Base-by-base conservation (phyloP, 2,329 filamentous ascomycete genomes). In the Claviceps digitariae region DNA sequence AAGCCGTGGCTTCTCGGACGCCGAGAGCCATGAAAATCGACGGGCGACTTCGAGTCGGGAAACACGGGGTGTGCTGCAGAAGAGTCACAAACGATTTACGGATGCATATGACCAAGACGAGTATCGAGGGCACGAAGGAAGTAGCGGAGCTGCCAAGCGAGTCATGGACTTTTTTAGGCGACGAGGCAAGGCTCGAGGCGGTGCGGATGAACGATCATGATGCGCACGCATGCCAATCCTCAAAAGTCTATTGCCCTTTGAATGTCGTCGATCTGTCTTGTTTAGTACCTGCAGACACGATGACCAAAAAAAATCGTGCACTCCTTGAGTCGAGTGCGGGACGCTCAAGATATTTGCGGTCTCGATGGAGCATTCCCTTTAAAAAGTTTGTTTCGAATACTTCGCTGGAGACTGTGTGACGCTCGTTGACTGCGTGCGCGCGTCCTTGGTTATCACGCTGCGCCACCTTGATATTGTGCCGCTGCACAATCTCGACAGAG, bases 101-200 rank as follows among this genome's bases (percentile, higher is more conserved):
- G 90, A 96, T 62, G 89, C 87, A 2, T 96, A 95, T 66, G 89
- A 95, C 56, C 85, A 88, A 59, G 78, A 81, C 50, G 78, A 77
- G 57, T 76, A 72, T 38, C 75, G 76, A 52, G 80, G 83, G 51
- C 83, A 90, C 63, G 83, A 83, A 34, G 91, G 91, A 46, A 94
- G 87, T 67, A 91, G 84, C 58, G 88, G 88, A 54, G 87, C 90
- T 3, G 90, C 90, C 15, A 85, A 90, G 66, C 83, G 89, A 65
- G 93, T 98, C 41, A 97, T 98, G 90, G 91, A 98, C 71, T 95
- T 97, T 69, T 98, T 98, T 75, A 79, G 93, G 61, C 79, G 90
- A 67, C 81, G 90, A 66, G 88, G 87, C 53, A 89, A 85, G 71
- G 87, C 84, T 60, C 76, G 86, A 63, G 79, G 76, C 53, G 79